These are phyloP conservation scores for Calonectria fujianensis DNA, from an alignment of 2,329 filamentous ascomycete genomes.

Conservation along the genomic window DNA sequence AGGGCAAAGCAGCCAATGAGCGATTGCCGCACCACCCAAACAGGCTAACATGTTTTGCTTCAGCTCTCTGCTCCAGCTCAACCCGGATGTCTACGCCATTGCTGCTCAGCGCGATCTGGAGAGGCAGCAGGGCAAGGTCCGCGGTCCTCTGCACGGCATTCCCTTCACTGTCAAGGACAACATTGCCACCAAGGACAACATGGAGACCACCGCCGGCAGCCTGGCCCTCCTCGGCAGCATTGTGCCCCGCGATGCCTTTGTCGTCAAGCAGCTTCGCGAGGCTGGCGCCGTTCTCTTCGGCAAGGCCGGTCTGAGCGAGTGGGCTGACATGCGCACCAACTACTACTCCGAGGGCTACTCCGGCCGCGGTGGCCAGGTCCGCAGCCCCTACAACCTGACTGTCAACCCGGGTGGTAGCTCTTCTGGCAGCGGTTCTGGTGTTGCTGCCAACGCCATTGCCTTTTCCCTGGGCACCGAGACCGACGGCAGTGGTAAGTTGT, in stretches of 20 bases:
- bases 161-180: conserved; percentile 82
- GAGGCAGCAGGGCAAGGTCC: conserved; percentile 71
- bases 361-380: conserved; percentile 77
- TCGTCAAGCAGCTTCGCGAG: conserved; percentile 76
- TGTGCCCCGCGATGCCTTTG: conserved; percentile 80
- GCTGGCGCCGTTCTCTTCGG: conserved; percentile 82
- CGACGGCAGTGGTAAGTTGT: conserved; percentile 74
- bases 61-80: conserved; percentile 78
- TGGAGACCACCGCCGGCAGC: conserved; percentile 84
- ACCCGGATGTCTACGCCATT: conserved; percentile 80
- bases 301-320: conserved; percentile 82
- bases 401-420: conserved; percentile 81
- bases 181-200: conserved; percentile 84
- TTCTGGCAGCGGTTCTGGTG: conserved; percentile 79
- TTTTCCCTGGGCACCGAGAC: conserved; percentile 85
- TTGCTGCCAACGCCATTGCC: conserved; percentile 77
- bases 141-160: conserved; percentile 84
- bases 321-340: conserved; percentile 82
- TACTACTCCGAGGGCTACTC: conserved; percentile 82
- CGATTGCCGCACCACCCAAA: neutral
- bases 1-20: neutral
- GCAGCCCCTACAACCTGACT: conserved; percentile 81
- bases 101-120: conserved; percentile 77
- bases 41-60: neutral
- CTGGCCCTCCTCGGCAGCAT: conserved; percentile 79